phyloP scores from a whole-genome alignment of 345 rosid genomes.

The Ceriops zippeliana region DNA sequence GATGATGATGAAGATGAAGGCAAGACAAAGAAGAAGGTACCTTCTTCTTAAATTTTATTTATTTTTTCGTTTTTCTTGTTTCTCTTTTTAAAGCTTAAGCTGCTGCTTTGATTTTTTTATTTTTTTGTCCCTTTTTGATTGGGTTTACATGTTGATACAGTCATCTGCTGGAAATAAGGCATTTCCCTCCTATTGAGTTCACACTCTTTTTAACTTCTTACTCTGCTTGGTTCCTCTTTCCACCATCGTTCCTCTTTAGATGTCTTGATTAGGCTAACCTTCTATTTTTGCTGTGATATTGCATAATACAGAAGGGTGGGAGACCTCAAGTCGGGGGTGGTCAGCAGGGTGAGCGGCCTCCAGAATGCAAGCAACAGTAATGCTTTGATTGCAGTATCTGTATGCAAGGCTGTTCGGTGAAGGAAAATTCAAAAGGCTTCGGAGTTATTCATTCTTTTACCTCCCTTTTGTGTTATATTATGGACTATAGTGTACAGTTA shows the following conservation, averaged over 20 bases:
- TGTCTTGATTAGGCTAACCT: background rate
- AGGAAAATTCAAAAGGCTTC: background rate
- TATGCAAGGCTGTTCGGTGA: background rate
- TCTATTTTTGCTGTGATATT: background rate
- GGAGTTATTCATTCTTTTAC: constrained; percentile 17
- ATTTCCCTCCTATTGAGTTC: background rate
- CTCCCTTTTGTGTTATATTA: constrained; percentile 6
- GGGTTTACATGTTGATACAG: constrained; percentile 35
- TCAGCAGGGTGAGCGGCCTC: constrained; percentile 79
- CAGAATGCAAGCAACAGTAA: constrained; percentile 98
- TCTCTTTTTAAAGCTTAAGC: background rate
- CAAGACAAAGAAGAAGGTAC: constrained; percentile 52
- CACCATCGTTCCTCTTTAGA: background rate
- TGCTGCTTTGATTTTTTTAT: constrained; percentile 15
- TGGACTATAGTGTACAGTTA: constrained; percentile 1
- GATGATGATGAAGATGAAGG: constrained; percentile 46
- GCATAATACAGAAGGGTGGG: constrained; percentile 50
- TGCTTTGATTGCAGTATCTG: constrained; percentile 5
- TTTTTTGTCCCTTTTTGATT: background rate
- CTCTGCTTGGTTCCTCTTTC: background rate
- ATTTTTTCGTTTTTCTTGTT: background rate
- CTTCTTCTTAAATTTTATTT: background rate
- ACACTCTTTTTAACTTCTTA: background rate
- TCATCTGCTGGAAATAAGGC: constrained; percentile 60
- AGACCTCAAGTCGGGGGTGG: constrained; percentile 46